Evolutionary conservation across 1,284 basidiomycete species (phyloP), one percentile per base, ranked within the genome.

Genomic region (Fomes fomentarius): DNA sequence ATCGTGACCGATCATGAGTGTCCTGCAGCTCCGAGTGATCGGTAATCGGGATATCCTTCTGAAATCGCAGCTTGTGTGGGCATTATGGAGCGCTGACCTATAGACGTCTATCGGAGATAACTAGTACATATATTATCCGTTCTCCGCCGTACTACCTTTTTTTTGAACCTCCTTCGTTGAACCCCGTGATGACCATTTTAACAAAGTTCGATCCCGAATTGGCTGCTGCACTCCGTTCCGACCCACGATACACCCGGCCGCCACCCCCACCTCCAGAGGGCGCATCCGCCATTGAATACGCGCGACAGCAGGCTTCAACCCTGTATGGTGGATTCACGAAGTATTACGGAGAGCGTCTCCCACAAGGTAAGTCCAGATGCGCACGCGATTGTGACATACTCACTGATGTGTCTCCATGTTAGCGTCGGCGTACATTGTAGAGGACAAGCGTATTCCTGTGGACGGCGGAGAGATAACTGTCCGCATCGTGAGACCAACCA

Each of bases 401-500:
- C 10, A 15, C 24, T 24, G 12, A 30, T 30, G 25, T 17, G 21
- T 37, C 38, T 10, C 4, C 21, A 28, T 2, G 17, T 0, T 11
- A 8, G 34, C 25, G 24, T 24, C 44, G 34, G 33, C 10, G 41
- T 41, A 44, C 26, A 38, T 19, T 4, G 49, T 44, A 7, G 24
- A 12, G 4, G 43, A 46, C n/a, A 46, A 19, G 37, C 25, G 14
- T 6, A 22, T 53, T 8, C 11, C 28, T 11, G 45, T 48, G 4
- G 25, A 47, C 9, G 45, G 19, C 24, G 45, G 52, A 12, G 40
- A 48, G 46, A 48, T 48, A 10, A 19, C 40, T 4, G 31, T 54
- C 11, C 46, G 52, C 12, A n/a, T 47, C 14, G 14, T 45, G 7
- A 34, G 40, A 5, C 42, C 54, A 15, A 45, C 49, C 2, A 35